Base-by-base conservation (phyloP, 169 alveolate species). In the Eimeria acervulina region DNA sequence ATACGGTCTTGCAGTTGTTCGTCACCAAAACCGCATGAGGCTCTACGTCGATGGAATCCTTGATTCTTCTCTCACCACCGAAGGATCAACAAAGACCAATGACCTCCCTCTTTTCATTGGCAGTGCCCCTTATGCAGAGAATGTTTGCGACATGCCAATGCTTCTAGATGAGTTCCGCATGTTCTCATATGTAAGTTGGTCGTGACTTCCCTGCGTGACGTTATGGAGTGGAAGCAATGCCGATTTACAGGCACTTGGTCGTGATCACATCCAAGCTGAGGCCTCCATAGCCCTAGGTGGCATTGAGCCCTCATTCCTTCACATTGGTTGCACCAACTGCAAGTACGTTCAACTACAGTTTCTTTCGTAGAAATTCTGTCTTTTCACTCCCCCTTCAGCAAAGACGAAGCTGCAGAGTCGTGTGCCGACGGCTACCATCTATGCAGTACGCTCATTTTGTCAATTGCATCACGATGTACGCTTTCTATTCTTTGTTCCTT, bases 341-440 rank as follows among this genome's bases (percentile, higher is more conserved):
- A 98, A 98, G 98, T 97, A 91, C 36, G 96, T 93, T 36, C 63
- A 19, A 23, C 7, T 36, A 36, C 52, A 36, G 31, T n/a, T 70
- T 91, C 36, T 6, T 26, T 36, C 31, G 40, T 23, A 21, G 68
- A 38, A 66, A 3, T 33, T 33, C 42, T 63, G 59, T 96, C 95
- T 26, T 59, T 93, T 61, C 28, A 74, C 23, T 6, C 42, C 8
- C 31, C n/a, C 31, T 55, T 38, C 95, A 97, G 98, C 91, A 97
- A 97, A 84, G 97, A 96, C 31, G 98, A 97, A 63, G 98, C 98
- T 36, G 95, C 95, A 87, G 87, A 85, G 44, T 97, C 98, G 4
- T 98, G 99, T 59, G 99, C 99, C 63, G 97, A 97, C 55, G 98
- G 98, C 76, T 98, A 98, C 96, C 99, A 98, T 84, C 97, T 98